Conservation (phyloP, 495 filamentous ascomycete genomes). For the Neurospora terricola region DNA sequence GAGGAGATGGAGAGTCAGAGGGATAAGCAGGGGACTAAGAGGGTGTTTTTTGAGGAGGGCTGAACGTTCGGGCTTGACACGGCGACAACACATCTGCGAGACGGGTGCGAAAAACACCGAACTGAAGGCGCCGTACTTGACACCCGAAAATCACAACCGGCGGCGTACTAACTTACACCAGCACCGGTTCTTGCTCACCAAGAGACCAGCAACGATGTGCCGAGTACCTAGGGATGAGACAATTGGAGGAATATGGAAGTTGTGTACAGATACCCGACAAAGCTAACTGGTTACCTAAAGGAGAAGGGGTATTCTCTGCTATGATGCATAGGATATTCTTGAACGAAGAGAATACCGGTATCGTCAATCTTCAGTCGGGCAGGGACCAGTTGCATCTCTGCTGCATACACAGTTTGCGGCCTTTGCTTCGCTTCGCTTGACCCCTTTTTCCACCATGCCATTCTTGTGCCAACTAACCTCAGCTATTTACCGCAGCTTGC, state of each 20-base stretch:
- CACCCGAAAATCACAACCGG: neutral
- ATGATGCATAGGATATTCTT: neutral
- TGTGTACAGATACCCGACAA: neutral
- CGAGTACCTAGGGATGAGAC: neutral
- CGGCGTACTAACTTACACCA: too few species aligned
- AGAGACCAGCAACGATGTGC: neutral
- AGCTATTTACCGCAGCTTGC: neutral
- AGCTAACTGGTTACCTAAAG: neutral
- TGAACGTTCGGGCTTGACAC: neutral
- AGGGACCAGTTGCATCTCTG: neutral
- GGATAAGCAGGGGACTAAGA: conserved; percentile 21
- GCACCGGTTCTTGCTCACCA: neutral
- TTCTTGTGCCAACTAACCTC: neutral
- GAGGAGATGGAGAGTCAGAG: conserved; percentile 35
- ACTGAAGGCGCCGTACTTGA: neutral
- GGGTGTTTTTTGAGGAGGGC: conserved; percentile 37
- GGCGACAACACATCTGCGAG: neutral
- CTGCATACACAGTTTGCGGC: too few species aligned
- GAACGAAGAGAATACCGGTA: neutral
- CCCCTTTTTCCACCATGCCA: neutral
- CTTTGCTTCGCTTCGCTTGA: too few species aligned
- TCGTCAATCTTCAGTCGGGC: neutral
- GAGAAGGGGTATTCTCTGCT: neutral
- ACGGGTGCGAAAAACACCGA: neutral
- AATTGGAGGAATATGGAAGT: neutral